Evolutionary conservation across 306 rosid species (phyloP).

Genomic region (Corylus avellana): DNA sequence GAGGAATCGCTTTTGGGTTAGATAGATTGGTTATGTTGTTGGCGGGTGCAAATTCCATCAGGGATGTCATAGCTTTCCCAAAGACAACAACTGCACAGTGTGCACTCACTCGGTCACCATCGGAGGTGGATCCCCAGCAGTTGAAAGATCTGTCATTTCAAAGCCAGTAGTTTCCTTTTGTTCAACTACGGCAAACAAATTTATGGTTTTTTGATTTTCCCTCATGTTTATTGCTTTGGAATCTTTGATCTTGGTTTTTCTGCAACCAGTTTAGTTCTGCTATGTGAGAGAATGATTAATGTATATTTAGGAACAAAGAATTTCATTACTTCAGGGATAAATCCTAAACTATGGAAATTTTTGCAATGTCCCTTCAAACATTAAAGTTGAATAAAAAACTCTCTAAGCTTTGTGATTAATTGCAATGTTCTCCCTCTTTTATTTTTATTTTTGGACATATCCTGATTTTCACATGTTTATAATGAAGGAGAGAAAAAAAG

Average conservation of each 20-base stretch:
- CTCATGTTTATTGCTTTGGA: not conserved
- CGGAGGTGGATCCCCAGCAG: slow-evolving; percentile 89
- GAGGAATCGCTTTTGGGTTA: slow-evolving; percentile 90
- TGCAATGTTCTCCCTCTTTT: no score
- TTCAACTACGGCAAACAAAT: not conserved
- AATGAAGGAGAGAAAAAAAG: no score
- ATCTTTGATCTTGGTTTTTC: not conserved
- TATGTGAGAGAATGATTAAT: not conserved
- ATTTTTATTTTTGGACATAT: no score
- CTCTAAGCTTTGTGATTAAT: no score
- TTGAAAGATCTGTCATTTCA: slow-evolving; percentile 64
- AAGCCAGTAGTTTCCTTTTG: slow-evolving; percentile 20
- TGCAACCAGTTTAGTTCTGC: not conserved
- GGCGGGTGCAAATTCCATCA: slow-evolving; percentile 81
- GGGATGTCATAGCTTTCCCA: slow-evolving; percentile 96
- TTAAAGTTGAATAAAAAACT: no score
- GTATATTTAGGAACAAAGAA: not conserved
- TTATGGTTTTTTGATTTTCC: not conserved
- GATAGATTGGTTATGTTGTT: slow-evolving; percentile 91
- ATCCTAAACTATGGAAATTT: no score
- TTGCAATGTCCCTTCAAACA: no score
- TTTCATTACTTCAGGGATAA: not conserved
- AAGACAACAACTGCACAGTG: slow-evolving; percentile 96
- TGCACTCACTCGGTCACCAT: slow-evolving; percentile 82
- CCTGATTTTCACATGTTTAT: no score